Conservation (phyloP, 2,329 filamentous ascomycete species). For the Bipolaris bicolor region DNA sequence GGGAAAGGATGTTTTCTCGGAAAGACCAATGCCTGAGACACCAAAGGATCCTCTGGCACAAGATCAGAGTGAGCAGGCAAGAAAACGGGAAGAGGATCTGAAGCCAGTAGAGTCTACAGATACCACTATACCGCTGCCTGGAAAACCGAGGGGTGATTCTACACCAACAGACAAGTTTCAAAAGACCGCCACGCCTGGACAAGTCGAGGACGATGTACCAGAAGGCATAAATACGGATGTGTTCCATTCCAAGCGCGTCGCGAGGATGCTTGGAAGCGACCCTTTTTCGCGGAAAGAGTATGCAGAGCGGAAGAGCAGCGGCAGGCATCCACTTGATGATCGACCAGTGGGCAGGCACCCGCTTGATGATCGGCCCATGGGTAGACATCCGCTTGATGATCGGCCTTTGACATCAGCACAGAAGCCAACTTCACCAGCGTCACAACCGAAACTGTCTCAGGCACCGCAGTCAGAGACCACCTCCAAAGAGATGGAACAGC, state of each 20-base stretch:
- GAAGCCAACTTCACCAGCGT: conserved; percentile 22
- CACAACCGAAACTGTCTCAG: conserved; percentile 16
- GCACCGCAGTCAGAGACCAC: conserved; percentile 22
- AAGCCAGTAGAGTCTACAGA: conserved; percentile 47
- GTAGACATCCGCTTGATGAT: conserved; percentile 21
- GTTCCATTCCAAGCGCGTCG: conserved; percentile 66
- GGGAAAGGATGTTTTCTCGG: conserved; percentile 45
- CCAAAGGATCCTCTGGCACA: conserved; percentile 45
- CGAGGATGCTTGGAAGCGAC: conserved; percentile 60
- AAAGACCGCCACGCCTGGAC: conserved; percentile 47
- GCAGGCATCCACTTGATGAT: conserved; percentile 19
- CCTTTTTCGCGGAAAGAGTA: conserved; percentile 42
- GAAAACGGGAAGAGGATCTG: conserved; percentile 36
- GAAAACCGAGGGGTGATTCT: conserved; percentile 39
- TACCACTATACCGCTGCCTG: conserved; percentile 52
- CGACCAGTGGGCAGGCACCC: conserved; percentile 18
- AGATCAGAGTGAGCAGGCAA: conserved; percentile 25
- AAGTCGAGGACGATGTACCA: conserved; percentile 55
- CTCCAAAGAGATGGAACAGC: conserved; percentile 50
- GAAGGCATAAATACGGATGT: conserved; percentile 66
- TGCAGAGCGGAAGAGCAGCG: conserved; percentile 40
- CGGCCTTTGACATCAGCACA: conserved; percentile 9
- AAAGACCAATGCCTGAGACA: conserved; percentile 43
- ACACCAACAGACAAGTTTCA: conserved; percentile 45
- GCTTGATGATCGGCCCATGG: conserved; percentile 17